phyloP scores from a whole-genome alignment of 169 alveolate species.

The Toxoplasma gondii region DNA sequence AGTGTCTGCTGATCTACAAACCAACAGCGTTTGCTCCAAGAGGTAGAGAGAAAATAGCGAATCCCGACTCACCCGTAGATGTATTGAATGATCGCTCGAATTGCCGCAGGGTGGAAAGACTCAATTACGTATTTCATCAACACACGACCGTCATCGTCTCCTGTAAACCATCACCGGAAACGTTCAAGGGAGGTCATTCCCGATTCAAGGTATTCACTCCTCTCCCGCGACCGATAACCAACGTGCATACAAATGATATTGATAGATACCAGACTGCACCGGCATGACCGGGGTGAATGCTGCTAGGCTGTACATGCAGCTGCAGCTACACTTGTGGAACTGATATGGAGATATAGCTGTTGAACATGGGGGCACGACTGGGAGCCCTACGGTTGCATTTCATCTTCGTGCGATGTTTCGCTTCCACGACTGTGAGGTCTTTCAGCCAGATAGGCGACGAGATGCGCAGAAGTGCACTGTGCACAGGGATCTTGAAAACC shows the following conservation, averaged over 20 bases:
- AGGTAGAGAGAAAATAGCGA: background rate
- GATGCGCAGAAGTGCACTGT: slow-evolving; percentile 48
- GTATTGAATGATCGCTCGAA: slow-evolving; percentile 43
- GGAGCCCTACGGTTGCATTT: background rate
- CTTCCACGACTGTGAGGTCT: slow-evolving; percentile 48
- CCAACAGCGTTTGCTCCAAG: background rate
- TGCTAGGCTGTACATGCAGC: background rate
- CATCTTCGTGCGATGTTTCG: background rate
- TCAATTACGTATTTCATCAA: slow-evolving; percentile 40
- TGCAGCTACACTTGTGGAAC: background rate
- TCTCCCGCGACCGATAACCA: too few relatives aligned
- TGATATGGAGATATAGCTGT: background rate
- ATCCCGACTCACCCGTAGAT: slow-evolving; percentile 46
- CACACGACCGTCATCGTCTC: background rate
- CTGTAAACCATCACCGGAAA: background rate
- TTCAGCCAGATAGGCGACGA: slow-evolving; percentile 49
- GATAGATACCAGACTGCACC: too few relatives aligned
- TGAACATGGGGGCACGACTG: background rate
- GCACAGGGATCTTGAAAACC: slow-evolving; percentile 50
- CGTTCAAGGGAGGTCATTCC: background rate
- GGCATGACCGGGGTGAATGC: too few relatives aligned
- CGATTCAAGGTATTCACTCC: too few relatives aligned
- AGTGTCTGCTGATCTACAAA: too few relatives aligned
- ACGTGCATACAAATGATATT: too few relatives aligned
- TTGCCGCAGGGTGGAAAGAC: slow-evolving; percentile 26